Base-by-base conservation (phyloP, 208 protist species). In the Endotrypanum monterogeii region DNA sequence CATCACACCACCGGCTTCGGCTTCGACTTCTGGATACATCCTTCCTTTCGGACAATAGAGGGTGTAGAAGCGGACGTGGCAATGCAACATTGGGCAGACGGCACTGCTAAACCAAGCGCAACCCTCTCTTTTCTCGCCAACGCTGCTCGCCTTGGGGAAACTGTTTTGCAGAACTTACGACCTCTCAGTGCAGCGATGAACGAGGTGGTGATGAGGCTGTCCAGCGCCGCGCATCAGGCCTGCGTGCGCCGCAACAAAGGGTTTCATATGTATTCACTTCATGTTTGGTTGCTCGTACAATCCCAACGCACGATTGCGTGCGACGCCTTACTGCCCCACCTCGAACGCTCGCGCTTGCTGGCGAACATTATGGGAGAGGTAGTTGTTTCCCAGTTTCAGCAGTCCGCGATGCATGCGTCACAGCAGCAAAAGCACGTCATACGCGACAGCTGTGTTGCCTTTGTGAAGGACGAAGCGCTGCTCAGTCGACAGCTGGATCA, bases 81-180 rank as follows among this genome's bases (percentile, higher is more conserved):
- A 28, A 56, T 71, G 11, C 67, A 60, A 25, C 81, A 82, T 44
- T 89, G 80, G 80, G 71, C 71, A 4, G 46, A 65, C 11, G 51
- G 30, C 39, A 57, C 78, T 32, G 71, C 71, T 28, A 82, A 79
- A 46, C 61, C 79, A 8, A 76, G 37, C 51, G 44, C 71, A 5
- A 69, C 76, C 46, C 76, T 89, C n/a, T 73, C 80, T 25, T 82
- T 89, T n/a, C 76, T 85, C 14, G 67, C 75, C 30, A 86, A 83
- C 67, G 57, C 76, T 28, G 65, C 82, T 23, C 78, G 83, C 28
- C 51, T 89, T 0, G 63, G 77, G 1, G 67, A 82, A 35, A 70
- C 57, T 6, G 71, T 82, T 20, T 37, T 83, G 32, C 62, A 86
- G 12, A 46, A 79, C 18, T 50, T 89, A 28, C 60, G 71, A 30